phyloP scores from a whole-genome alignment of 2,329 filamentous ascomycete genomes.

The Lojkania enalia region DNA sequence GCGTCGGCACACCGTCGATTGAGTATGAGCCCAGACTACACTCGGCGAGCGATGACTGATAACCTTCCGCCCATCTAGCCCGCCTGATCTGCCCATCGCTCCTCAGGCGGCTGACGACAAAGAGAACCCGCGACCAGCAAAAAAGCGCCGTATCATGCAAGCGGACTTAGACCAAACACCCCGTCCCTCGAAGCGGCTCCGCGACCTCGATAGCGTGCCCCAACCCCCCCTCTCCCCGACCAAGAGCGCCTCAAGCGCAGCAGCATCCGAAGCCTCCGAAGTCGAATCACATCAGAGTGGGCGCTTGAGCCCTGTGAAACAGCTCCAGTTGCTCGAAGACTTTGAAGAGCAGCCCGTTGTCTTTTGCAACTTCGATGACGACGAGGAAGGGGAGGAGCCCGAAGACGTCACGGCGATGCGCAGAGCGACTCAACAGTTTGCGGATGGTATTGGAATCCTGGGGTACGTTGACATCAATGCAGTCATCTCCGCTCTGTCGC shows the following conservation, averaged over 20 bases:
- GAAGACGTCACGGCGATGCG: slow-evolving; percentile 20
- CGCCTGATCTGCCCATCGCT: slow-evolving; percentile 3
- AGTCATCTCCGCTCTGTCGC: not conserved
- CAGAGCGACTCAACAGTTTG: slow-evolving; percentile 16
- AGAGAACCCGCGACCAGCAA: slow-evolving; percentile 3
- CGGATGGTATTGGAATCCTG: slow-evolving; percentile 19
- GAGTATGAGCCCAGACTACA: slow-evolving; percentile 8
- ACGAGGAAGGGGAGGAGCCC: slow-evolving; percentile 12
- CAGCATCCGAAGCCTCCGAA: slow-evolving; percentile 13
- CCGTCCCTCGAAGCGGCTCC: slow-evolving; percentile 12
- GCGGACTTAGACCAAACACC: slow-evolving; percentile 7
- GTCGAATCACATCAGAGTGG: slow-evolving; percentile 18
- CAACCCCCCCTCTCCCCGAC: slow-evolving; percentile 6
- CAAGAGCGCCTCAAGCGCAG: slow-evolving; percentile 11
- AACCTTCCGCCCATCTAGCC: slow-evolving; percentile 2
- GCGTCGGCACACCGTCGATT: slow-evolving; percentile 8
- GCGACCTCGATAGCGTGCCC: slow-evolving; percentile 10
- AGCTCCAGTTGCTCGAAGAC: slow-evolving; percentile 19
- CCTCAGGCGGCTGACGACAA: slow-evolving; percentile 2
- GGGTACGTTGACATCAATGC: slow-evolving; percentile 8
- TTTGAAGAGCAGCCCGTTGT: slow-evolving; percentile 19
- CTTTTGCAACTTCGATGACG: slow-evolving; percentile 20
- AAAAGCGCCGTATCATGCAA: slow-evolving; percentile 9
- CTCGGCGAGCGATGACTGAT: not conserved
- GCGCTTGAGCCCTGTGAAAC: slow-evolving; percentile 15